Conservation (phyloP, 2,329 filamentous ascomycete species). For the Calycina marina region DNA sequence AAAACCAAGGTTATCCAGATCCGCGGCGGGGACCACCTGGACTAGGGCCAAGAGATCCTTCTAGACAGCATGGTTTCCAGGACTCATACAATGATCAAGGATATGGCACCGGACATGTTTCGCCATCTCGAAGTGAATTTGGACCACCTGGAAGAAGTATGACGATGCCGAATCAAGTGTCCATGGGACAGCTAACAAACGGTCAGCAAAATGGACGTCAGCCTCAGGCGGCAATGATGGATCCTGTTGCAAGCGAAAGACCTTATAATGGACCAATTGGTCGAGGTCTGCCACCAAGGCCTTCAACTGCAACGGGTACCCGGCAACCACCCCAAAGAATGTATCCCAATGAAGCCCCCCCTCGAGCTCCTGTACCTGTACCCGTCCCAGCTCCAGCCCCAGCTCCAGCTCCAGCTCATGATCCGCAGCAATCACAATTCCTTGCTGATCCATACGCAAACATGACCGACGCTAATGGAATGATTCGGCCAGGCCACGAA, state of each 20-base stretch:
- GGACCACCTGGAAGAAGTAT: constrained; percentile 41
- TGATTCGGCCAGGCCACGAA: constrained; percentile 15
- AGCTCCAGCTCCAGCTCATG: too few relatives aligned
- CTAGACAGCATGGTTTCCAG: constrained; percentile 16
- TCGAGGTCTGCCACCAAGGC: constrained; percentile 33
- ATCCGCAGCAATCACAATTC: constrained; percentile 7
- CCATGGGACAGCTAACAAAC: too few relatives aligned
- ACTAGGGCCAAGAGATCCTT: constrained; percentile 5
- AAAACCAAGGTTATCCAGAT: constrained; percentile 15
- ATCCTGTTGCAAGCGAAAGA: constrained; percentile 22
- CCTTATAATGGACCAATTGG: constrained; percentile 32
- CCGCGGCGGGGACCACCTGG: constrained; percentile 12
- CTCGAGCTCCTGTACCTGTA: too few relatives aligned
- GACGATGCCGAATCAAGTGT: constrained; percentile 45
- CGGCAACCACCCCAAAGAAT: constrained; percentile 37
- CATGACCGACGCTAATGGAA: constrained; percentile 1
- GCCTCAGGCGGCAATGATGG: constrained; percentile 11
- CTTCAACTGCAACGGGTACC: constrained; percentile 38
- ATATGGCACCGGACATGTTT: constrained; percentile 10
- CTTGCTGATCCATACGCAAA: constrained; percentile 6
- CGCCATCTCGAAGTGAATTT: constrained; percentile 27
- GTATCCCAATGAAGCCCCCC: constrained; percentile 29
- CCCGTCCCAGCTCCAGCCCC: too few relatives aligned
- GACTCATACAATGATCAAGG: constrained; percentile 16
- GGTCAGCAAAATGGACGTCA: constrained; percentile 26